These are phyloP conservation scores for Talaromyces nanjingensis DNA, from an alignment of 495 filamentous ascomycete species.

Conservation along the genomic window DNA sequence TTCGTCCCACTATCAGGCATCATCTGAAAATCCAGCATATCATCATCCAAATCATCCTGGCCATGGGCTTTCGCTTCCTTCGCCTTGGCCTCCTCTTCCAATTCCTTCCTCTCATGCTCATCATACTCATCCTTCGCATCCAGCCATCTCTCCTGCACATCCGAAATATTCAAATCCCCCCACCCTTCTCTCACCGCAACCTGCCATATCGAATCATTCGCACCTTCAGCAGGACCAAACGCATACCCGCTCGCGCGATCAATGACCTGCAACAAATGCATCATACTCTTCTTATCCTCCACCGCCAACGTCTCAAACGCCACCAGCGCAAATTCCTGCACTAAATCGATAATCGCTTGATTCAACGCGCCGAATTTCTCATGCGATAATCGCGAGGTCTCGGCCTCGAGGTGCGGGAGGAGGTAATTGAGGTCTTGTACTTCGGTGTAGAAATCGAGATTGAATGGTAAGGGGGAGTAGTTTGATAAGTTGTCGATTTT, in stretches of 20 bases:
- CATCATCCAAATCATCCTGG: conserved; percentile 13
- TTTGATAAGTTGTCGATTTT: conserved; percentile 88
- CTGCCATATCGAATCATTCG: conserved; percentile 92
- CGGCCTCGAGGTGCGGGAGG: conserved; percentile 65
- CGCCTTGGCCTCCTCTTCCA: conserved; percentile 53
- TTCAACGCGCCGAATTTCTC: conserved; percentile 78
- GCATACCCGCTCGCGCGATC: conserved; percentile 90
- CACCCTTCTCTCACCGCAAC: conserved; percentile 84
- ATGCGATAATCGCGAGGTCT: conserved; percentile 48
- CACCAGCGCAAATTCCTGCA: conserved; percentile 84
- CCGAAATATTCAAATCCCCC: conserved; percentile 68
- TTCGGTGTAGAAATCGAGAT: conserved; percentile 94
- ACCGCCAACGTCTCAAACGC: conserved; percentile 90
- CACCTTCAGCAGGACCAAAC: conserved; percentile 83
- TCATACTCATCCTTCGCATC: conserved; percentile 86
- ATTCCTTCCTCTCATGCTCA: conserved; percentile 63
- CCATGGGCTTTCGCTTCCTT: conserved; percentile 26
- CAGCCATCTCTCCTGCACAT: conserved; percentile 93
- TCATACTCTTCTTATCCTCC: conserved; percentile 95
- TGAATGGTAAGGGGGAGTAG: conserved; percentile 82
- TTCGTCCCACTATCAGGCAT: conserved; percentile 41
- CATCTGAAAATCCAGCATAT: conserved; percentile 24
- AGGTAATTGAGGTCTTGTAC: conserved; percentile 89
- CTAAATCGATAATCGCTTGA: conserved; percentile 73
- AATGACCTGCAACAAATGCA: conserved; percentile 75